These are phyloP conservation scores for Xerophyta viscosa DNA, from an alignment of 106 monocot species.

Conservation along the genomic window DNA sequence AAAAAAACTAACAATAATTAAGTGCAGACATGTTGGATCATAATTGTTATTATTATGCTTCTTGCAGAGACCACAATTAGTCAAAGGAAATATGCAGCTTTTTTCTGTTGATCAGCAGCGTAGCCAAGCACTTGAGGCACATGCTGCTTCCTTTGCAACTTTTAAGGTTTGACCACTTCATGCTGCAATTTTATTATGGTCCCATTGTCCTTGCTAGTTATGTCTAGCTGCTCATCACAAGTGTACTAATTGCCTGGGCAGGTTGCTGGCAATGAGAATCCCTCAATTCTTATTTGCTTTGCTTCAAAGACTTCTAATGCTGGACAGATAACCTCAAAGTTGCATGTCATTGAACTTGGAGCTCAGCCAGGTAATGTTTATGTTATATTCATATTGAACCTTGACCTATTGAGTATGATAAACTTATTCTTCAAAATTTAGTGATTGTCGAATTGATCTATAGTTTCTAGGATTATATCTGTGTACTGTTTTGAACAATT, in stretches of 20 bases:
- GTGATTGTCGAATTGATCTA: too few relatives aligned
- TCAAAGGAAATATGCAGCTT: slow-evolving; percentile 97
- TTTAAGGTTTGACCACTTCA: slow-evolving; percentile 47
- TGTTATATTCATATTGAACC: too few relatives aligned
- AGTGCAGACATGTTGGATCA: neutral
- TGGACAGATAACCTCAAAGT: slow-evolving; percentile 85
- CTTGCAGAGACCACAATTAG: slow-evolving; percentile 84
- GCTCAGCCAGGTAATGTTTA: slow-evolving; percentile 77
- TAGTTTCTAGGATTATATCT: too few relatives aligned
- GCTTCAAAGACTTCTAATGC: slow-evolving; percentile 92
- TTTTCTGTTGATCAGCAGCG: slow-evolving; percentile 98
- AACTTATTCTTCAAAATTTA: too few relatives aligned
- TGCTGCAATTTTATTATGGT: neutral
- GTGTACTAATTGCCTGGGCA: slow-evolving; percentile 9
- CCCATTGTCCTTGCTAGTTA: neutral
- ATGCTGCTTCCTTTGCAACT: slow-evolving; percentile 94
- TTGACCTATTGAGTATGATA: too few relatives aligned
- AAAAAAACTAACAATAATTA: too few relatives aligned
- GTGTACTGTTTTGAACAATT: too few relatives aligned
- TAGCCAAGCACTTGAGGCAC: slow-evolving; percentile 98
- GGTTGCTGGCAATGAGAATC: slow-evolving; percentile 82
- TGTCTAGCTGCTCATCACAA: neutral
- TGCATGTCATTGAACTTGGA: slow-evolving; percentile 99
- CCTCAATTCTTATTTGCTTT: slow-evolving; percentile 85
- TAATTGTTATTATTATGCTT: neutral